Evolutionary conservation across 495 filamentous ascomycete genomes (phyloP), one percentile per base, ranked within the genome.

Genomic region (Friedmanniomyces endolithicus): DNA sequence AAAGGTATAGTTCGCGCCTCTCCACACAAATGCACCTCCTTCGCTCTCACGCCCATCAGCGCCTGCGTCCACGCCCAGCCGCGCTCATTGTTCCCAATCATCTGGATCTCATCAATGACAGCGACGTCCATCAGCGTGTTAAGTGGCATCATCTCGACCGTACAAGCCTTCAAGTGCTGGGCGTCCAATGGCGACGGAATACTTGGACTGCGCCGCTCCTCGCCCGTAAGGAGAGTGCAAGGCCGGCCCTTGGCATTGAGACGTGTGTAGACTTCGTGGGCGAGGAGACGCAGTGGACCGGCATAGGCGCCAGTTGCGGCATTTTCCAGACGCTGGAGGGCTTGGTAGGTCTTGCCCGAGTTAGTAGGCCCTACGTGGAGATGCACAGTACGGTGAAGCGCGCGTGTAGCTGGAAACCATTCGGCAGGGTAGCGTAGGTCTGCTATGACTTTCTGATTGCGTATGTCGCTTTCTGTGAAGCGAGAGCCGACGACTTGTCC

Each of bases 41-140:
- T 81, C 3, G 86, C 92, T 66, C 82, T 80, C 4, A 92, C 68
- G 23, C 92, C 94, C 17, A 99, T 75, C 11, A 96, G 76, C 25
- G 92, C 92, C 65, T 89, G 83, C 6, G 92, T 95, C 94, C 94
- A 99, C 29, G 90, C 94, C 88, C 88, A 96, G 1, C 94, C 94
- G 47, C 94, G 84, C 0, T 84, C 76, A 1, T 65, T 47, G 62
- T 87, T 80, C 19, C 82, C 84, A 53, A 97, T 89, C 92, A 96
- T 96, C 65, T 99, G 94, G 53, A 97, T 97, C 71, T 98, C 90
- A 63, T 98, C 90, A 52, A 99, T 87, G 59, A 99, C 90, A 9
- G 87, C 89, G 50, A 97, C 92, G 45, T 97, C 90, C 27, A 89
- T 80, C 3, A 62, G 58, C 14, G 63, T 63, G 53, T 83, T 84